A percentile compares a stretch with the other conserved stretches of the same genome.
These are phyloP conservation scores for Stereocaulon alpinum DNA, from an alignment of 495 filamentous ascomycete genomes.

Conservation along the genomic window DNA sequence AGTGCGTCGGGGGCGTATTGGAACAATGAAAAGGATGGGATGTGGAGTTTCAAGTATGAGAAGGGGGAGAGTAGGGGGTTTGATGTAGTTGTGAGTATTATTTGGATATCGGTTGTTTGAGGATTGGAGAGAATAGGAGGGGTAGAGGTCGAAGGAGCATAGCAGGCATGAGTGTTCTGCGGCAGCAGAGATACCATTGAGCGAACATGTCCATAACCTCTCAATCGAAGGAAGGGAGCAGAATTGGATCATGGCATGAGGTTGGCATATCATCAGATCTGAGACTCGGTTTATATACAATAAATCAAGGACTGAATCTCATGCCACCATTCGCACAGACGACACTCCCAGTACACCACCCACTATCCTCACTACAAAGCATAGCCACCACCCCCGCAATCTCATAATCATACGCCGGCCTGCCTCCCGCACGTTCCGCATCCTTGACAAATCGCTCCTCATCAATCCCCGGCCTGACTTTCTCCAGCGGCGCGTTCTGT, in stretches of 20 bases:
- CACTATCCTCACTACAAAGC: constrained; percentile 62
- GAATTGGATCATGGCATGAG: background rate
- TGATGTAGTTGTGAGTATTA: constrained; percentile 83
- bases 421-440: constrained; percentile 52
- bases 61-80: constrained; percentile 72
- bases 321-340: constrained; percentile 85
- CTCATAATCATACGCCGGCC: constrained; percentile 62
- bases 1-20: constrained; percentile 89
- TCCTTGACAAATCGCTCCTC: constrained; percentile 49
- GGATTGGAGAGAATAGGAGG: background rate
- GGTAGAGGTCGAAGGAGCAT: background rate
- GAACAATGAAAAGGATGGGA: constrained; percentile 94
- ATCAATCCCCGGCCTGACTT: constrained; percentile 44
- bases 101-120: constrained; percentile 61
- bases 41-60: constrained; percentile 96
- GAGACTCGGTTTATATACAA: background rate
- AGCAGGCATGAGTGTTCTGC: background rate
- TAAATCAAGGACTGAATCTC: constrained; percentile 42
- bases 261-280: background rate
- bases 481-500: constrained; percentile 57
- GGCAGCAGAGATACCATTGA: background rate
- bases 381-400: constrained; percentile 79
- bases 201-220: background rate
- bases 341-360: constrained; percentile 77
- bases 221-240: background rate